Percentiles rank a stretch among this genome's conserved stretches.
phyloP scores from a whole-genome alignment of 768 basidiomycete genomes.

The Rossbeevera mucosa region DNA sequence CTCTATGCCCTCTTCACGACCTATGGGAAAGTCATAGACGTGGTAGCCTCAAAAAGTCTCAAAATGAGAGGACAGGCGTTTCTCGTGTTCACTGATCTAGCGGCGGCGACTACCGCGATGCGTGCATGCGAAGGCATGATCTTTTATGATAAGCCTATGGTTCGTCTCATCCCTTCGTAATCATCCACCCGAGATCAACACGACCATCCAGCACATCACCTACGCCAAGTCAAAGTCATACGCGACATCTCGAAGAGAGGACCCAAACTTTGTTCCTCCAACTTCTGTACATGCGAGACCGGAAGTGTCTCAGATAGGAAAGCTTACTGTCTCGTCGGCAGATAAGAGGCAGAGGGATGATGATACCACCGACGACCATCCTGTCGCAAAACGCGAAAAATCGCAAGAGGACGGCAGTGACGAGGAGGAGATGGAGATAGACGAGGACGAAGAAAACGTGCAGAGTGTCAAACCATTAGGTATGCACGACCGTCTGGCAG shows the following conservation, averaged over 20 bases:
- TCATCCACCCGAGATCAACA: constrained; percentile 7
- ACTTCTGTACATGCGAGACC: constrained; percentile 57
- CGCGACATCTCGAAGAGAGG: constrained; percentile 73
- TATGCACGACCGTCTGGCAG: constrained; percentile 34
- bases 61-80: constrained; percentile 95
- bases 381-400: constrained; percentile 65
- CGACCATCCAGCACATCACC: constrained; percentile 63
- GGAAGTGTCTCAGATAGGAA: constrained; percentile 39
- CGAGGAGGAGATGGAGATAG: constrained; percentile 92
- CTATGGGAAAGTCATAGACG: constrained; percentile 90
- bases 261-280: constrained; percentile 77
- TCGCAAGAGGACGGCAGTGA: constrained; percentile 58
- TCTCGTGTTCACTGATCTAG: constrained; percentile 90
- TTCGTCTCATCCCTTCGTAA: constrained; percentile 38
- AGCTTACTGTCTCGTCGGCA: constrained; percentile 29
- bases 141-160: constrained; percentile 91
- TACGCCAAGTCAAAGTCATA: constrained; percentile 90
- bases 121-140: constrained; percentile 88
- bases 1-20: constrained; percentile 88
- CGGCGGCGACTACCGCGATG: constrained; percentile 88
- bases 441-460: constrained; percentile 73
- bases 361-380: constrained; percentile 48
- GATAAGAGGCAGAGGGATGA: constrained; percentile 71
- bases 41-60: constrained; percentile 80
- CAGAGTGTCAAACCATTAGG: constrained; percentile 40